These are phyloP conservation scores for Athelia sp. DNA, from an alignment of 1,284 basidiomycete species.

Conservation along the genomic window DNA sequence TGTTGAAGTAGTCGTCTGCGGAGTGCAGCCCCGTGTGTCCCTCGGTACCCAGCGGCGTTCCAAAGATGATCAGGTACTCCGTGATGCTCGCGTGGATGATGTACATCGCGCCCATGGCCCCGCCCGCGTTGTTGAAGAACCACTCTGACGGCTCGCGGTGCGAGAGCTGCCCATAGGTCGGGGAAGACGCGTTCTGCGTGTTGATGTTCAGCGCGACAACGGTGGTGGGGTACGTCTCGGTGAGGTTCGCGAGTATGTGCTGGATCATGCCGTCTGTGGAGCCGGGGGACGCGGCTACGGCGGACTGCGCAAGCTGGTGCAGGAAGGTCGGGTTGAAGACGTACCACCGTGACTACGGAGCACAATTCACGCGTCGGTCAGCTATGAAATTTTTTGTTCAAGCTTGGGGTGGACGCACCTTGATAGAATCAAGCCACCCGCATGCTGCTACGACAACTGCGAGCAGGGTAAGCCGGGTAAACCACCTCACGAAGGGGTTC, in stretches of 20 bases:
- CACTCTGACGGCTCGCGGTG: constrained; percentile 55
- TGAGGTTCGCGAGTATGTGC: constrained; percentile 75
- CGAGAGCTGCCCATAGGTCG: background rate
- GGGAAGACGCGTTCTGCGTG: constrained; percentile 13
- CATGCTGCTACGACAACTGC: constrained; percentile 10
- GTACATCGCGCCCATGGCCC: constrained; percentile 98
- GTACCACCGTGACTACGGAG: constrained; percentile 54
- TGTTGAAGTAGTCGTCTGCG: constrained; percentile 97
- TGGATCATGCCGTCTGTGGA: constrained; percentile 68
- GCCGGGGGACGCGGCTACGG: constrained; percentile 57
- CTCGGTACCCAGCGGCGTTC: constrained; percentile 94
- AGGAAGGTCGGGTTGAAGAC: constrained; percentile 64
- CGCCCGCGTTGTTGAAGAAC: constrained; percentile 98
- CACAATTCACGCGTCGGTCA: background rate
- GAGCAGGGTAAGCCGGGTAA: constrained; percentile 8
- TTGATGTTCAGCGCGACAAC: constrained; percentile 59
- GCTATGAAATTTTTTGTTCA: too few species aligned
- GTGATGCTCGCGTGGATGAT: constrained; percentile 93
- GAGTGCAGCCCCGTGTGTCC: constrained; percentile 94
- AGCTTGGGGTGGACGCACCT: constrained; percentile 21
- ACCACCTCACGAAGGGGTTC: constrained; percentile 8
- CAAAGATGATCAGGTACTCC: constrained; percentile 94
- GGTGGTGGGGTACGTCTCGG: constrained; percentile 55
- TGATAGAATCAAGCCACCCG: constrained; percentile 35
- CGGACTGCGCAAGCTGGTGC: constrained; percentile 66